phyloP scores from a whole-genome alignment of 2,329 filamentous ascomycete genomes.

The Pseudogymnoascus sp. region DNA sequence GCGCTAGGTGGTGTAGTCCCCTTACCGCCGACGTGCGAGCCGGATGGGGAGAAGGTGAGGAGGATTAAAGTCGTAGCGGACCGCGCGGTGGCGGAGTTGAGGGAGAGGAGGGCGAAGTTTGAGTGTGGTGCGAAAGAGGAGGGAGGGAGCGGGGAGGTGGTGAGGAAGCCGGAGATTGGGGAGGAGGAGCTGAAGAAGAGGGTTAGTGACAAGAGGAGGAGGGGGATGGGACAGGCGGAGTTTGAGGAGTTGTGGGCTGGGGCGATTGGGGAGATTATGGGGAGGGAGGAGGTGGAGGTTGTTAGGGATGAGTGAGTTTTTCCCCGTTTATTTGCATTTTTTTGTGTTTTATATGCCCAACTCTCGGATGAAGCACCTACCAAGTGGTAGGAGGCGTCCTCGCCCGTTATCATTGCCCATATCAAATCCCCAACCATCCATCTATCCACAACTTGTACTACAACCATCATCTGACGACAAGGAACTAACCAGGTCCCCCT shows the following conservation, averaged over 20 bases:
- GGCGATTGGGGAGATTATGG: slow-evolving; percentile 65
- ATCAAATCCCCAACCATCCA: not conserved
- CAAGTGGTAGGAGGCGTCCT: not conserved
- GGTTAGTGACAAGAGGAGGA: slow-evolving; percentile 68
- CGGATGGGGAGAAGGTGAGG: slow-evolving; percentile 85
- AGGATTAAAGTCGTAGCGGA: slow-evolving; percentile 83
- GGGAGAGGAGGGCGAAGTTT: slow-evolving; percentile 77
- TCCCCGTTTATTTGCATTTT: slow-evolving; percentile 18
- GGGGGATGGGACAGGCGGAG: slow-evolving; percentile 76
- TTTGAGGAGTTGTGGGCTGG: slow-evolving; percentile 83
- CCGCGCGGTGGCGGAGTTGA: slow-evolving; percentile 76
- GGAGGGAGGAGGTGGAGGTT: slow-evolving; percentile 53
- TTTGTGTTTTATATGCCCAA: not conserved
- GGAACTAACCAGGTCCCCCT: slow-evolving; percentile 80
- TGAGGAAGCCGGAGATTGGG: slow-evolving; percentile 55
- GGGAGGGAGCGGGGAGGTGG: slow-evolving; percentile 42
- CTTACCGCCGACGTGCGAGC: slow-evolving; percentile 84
- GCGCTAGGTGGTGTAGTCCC: slow-evolving; percentile 75
- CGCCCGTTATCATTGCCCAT: not conserved
- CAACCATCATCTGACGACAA: not conserved
- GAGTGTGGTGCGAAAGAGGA: slow-evolving; percentile 74
- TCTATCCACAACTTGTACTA: not conserved
- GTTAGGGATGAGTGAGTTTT: slow-evolving; percentile 47
- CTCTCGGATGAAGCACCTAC: not conserved
- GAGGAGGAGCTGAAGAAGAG: slow-evolving; percentile 68